phyloP scores from a whole-genome alignment of 805 yeast species.

The Lipomyces yamadae region DNA sequence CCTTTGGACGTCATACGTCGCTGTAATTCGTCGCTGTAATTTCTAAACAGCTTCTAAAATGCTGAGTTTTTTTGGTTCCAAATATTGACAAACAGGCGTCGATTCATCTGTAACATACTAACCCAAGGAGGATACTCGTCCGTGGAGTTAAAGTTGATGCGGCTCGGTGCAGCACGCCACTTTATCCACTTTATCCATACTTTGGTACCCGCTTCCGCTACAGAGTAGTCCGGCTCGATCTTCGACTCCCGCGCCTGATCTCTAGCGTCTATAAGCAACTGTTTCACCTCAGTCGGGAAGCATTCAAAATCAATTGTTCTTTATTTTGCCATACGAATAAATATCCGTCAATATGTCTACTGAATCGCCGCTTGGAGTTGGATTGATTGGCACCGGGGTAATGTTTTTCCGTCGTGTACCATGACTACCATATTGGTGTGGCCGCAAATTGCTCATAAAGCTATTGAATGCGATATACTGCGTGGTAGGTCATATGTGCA shows the following conservation, averaged over 20 bases:
- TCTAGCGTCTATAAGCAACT: neutral
- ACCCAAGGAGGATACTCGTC: neutral
- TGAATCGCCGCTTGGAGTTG: slow-evolving; percentile 41
- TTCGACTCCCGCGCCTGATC: neutral
- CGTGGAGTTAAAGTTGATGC: neutral
- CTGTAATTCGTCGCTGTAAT: no score
- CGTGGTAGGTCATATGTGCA: neutral
- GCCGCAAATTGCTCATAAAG: neutral
- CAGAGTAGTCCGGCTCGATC: no score
- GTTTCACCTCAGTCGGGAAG: neutral
- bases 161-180: neutral
- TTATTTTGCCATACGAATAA: neutral
- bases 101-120: no score
- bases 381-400: slow-evolving; percentile 44
- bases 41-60: no score
- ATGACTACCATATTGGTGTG: neutral
- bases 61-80: no score
- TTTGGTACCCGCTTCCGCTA: neutral
- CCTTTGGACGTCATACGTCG: no score
- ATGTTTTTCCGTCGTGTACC: slow-evolving; percentile 15
- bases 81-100: no score
- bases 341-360: slow-evolving; percentile 2
- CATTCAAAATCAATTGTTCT: neutral
- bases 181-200: neutral
- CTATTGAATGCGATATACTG: neutral